Evolutionary conservation across 768 basidiomycete genomes (phyloP).

Genomic region (Neoboletus subvelutipes): DNA sequence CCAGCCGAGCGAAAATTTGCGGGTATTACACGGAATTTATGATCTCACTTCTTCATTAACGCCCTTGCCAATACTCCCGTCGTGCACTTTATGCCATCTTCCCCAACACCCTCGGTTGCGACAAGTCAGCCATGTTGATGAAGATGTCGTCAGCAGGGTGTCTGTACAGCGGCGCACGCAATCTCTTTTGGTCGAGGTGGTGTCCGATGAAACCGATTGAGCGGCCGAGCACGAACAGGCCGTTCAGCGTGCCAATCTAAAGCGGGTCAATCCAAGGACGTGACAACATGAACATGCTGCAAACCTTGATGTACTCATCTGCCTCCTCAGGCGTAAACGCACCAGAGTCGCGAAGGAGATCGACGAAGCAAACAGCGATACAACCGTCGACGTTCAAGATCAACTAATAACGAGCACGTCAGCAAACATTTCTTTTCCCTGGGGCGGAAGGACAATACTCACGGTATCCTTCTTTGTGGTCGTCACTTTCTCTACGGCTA

Average conservation of each 20-base stretch:
- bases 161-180: conserved; percentile 90
- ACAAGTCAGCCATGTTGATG: conserved; percentile 88
- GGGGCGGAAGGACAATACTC: conserved; percentile 1
- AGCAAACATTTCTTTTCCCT: background rate
- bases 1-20: background rate
- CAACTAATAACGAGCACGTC: conserved; percentile 44
- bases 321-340: conserved; percentile 96
- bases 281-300: background rate
- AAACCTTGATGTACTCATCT: conserved; percentile 89
- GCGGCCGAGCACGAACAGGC: conserved; percentile 95
- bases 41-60: conserved; percentile 4
- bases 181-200: conserved; percentile 94
- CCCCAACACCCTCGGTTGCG: conserved; percentile 77
- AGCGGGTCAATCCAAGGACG: background rate
- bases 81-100: conserved; percentile 24
- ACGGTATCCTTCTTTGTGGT: conserved; percentile 97
- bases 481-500: conserved; percentile 97
- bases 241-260: conserved; percentile 88
- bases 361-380: conserved; percentile 95
- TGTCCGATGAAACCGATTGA: conserved; percentile 98
- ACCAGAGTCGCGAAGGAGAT: conserved; percentile 86
- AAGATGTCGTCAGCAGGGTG: conserved; percentile 96
- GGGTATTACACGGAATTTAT: conserved; percentile 21
- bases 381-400: conserved; percentile 97
- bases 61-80: background rate